These are phyloP conservation scores for Psilocybe cubensis DNA, from an alignment of 768 basidiomycete genomes.

Conservation along the genomic window DNA sequence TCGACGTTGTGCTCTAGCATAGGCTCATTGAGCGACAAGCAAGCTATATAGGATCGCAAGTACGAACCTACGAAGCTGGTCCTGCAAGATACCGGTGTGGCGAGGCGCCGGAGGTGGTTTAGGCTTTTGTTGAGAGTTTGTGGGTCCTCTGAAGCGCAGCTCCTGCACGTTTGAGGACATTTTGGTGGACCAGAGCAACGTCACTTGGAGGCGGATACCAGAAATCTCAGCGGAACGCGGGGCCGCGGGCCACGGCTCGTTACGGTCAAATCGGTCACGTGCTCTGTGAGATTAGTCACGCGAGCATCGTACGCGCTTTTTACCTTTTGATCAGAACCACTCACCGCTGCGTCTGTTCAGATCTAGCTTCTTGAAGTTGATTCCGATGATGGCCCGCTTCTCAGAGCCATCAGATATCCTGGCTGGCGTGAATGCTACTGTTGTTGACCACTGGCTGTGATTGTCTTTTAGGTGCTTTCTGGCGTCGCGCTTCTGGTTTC, in stretches of 20 bases:
- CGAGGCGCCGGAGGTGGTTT: slow-evolving; percentile 33
- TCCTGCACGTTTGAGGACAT: slow-evolving; percentile 44
- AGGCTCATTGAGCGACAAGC: slow-evolving; percentile 1
- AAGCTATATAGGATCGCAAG: background rate
- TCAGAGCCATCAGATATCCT: background rate
- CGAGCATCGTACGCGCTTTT: slow-evolving; percentile 9
- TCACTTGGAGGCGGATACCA: slow-evolving; percentile 3
- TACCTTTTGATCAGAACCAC: background rate
- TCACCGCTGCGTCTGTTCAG: background rate
- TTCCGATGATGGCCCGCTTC: slow-evolving; percentile 1
- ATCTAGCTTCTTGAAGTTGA: slow-evolving; percentile 6
- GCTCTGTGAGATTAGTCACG: slow-evolving; percentile 7
- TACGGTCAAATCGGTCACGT: slow-evolving; percentile 11
- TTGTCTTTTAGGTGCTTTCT: background rate
- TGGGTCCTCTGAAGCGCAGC: slow-evolving; percentile 54
- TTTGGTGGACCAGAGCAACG: slow-evolving; percentile 11
- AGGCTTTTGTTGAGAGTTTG: slow-evolving; percentile 27
- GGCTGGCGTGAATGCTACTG: background rate
- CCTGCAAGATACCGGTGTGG: slow-evolving; percentile 77
- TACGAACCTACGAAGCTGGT: slow-evolving; percentile 73
- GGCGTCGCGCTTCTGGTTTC: background rate
- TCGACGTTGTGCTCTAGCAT: slow-evolving; percentile 61
- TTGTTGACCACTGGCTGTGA: background rate
- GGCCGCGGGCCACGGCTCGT: slow-evolving; percentile 9
- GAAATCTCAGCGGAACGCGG: slow-evolving; percentile 1